Evolutionary conservation across 83 land plant genomes (phyloP).

Genomic region (Isoetes engelmannii): DNA sequence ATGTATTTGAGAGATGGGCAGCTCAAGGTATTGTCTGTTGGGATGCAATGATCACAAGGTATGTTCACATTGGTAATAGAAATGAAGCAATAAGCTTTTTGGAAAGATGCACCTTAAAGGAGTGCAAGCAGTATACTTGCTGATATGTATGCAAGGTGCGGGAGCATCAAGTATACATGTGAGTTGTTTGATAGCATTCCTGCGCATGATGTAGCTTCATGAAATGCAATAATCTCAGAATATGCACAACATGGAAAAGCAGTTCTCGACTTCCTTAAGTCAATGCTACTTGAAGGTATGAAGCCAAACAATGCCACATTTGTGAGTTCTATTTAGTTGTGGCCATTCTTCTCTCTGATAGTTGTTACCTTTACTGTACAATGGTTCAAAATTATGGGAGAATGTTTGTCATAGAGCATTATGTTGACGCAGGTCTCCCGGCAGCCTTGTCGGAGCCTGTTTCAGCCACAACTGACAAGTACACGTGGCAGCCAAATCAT

Average conservation of each 20-base stretch:
- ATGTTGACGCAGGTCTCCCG: too few species aligned
- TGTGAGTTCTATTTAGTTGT: background rate
- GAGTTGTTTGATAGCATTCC: too few species aligned
- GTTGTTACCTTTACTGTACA: too few species aligned
- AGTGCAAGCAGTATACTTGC: background rate
- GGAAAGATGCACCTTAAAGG: background rate
- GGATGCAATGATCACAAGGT: constrained; percentile 13
- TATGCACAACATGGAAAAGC: background rate
- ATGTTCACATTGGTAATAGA: constrained; percentile 6
- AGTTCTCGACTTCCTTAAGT: background rate
- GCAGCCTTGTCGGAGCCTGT: too few species aligned
- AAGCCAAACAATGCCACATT: constrained; percentile 12
- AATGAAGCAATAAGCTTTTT: background rate
- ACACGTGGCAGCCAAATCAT: too few species aligned
- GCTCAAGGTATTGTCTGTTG: constrained; percentile 1
- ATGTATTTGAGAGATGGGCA: constrained; percentile 1
- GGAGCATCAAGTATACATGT: too few species aligned
- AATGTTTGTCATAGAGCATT: too few species aligned
- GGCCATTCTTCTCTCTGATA: too few species aligned
- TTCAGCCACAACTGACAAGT: too few species aligned
- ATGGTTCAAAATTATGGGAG: too few species aligned
- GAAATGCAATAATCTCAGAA: background rate
- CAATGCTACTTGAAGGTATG: background rate
- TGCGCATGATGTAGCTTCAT: background rate
- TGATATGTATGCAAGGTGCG: background rate